Base-by-base conservation (phyloP, 306 rosid genomes). In the Castanopsis chinensis region DNA sequence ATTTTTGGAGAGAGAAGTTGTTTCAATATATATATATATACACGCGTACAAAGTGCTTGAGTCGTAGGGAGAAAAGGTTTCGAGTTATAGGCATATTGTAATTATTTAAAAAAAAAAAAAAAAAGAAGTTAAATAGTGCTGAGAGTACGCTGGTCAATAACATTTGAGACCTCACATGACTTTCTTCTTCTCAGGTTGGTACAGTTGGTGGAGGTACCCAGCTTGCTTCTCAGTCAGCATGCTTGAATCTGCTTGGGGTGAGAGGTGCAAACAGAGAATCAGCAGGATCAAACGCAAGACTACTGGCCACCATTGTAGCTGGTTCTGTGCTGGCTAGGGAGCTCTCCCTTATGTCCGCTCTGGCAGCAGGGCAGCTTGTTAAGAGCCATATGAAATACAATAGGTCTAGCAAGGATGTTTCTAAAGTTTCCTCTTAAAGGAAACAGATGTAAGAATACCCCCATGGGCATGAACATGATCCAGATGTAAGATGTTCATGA, bases 141-240 rank as follows among this genome's bases (percentile, higher is more conserved):
- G 13, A 37, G 53, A 49, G 4, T 49, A 49, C 12, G 53, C 53
- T 49, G 53, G 53, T 45, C 53, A 3, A 45, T 45, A 11, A 45
- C 12, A 49, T 49, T 12, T 49, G 53, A 41, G 51, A 76, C 11
- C 58, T 17, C 69, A 37, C 76, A 60, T 13, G 53, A 20, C 18
- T 45, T 71, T 21, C 69, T 27, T 54, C 68, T 76, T 15, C 72
- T 67, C 85, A 91, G 98, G 98, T 95, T 37, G 99, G 99, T 4
- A 95, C 99, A 0, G 96, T 95, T 21, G 99, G 99, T 76, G 99
- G 99, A 51, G 99, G 99, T 5, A 95, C 99, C n/a, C 97, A 95
- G 53, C 91, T 95, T 0, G 95, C 98, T 14, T 92, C 99, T 3
- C 99, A 95, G 43, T 87, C 99, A 6, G 99, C 99, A 0, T 95